These are phyloP conservation scores for Russula earlei DNA, from an alignment of 768 basidiomycete species.

Conservation along the genomic window DNA sequence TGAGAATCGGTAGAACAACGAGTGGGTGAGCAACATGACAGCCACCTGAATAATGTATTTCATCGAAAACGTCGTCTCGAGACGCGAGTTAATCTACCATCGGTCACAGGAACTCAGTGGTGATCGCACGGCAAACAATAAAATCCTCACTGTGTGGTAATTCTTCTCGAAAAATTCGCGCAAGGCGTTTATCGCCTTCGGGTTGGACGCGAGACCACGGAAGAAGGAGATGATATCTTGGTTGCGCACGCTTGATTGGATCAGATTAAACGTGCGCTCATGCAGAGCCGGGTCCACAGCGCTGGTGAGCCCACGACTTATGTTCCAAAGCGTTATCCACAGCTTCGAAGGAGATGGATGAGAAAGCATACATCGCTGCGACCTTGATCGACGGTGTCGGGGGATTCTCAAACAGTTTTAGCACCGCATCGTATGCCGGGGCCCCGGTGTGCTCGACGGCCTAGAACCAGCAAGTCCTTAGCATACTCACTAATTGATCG, in stretches of 20 bases:
- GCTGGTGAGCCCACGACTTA: slow-evolving; percentile 55
- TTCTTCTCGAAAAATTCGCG: slow-evolving; percentile 60
- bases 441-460: slow-evolving; percentile 67
- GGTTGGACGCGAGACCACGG: slow-evolving; percentile 47
- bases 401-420: slow-evolving; percentile 59
- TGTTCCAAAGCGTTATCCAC: background rate
- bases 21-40: background rate
- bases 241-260: slow-evolving; percentile 43
- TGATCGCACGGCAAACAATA: background rate
- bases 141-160: slow-evolving; percentile 45
- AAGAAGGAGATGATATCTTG: slow-evolving; percentile 63
- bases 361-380: slow-evolving; percentile 50
- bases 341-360: background rate
- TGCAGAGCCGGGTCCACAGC: slow-evolving; percentile 48
- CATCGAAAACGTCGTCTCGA: slow-evolving; percentile 14
- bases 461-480: slow-evolving; percentile 27
- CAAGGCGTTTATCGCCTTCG: slow-evolving; percentile 41
- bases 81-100: slow-evolving; percentile 8
- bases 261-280: slow-evolving; percentile 52
- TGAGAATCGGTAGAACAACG: background rate
- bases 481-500: background rate
- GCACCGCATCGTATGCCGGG: slow-evolving; percentile 64
- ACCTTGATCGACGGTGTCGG: slow-evolving; percentile 65
- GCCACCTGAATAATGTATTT: slow-evolving; percentile 10
- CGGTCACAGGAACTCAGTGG: background rate